phyloP scores from a whole-genome alignment of 1,284 basidiomycete genomes.

The Porogramme epimiltina region DNA sequence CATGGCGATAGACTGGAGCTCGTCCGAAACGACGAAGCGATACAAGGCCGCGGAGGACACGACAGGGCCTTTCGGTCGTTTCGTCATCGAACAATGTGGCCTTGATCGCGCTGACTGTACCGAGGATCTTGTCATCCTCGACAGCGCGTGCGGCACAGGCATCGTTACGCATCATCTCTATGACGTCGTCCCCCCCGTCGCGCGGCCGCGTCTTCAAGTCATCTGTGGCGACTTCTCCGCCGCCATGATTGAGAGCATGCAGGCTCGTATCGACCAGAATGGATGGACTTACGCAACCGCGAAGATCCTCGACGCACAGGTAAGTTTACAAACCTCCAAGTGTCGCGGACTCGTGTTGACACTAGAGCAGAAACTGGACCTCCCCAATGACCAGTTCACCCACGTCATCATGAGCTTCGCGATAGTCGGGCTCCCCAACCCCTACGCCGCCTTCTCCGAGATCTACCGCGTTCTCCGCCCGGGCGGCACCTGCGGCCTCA shows the following conservation, averaged over 20 bases:
- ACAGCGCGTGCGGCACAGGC: slow-evolving; percentile 13
- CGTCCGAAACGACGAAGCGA: neutral
- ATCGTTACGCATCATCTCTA: slow-evolving; percentile 7
- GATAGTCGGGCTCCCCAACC: neutral
- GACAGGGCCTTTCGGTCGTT: slow-evolving; percentile 6
- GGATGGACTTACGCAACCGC: slow-evolving; percentile 1
- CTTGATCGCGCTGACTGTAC: slow-evolving; percentile 7
- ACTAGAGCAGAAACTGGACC: slow-evolving; percentile 7
- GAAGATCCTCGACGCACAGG: slow-evolving; percentile 8
- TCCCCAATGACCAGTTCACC: slow-evolving; percentile 7
- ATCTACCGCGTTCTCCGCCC: slow-evolving; percentile 1
- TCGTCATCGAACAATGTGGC: slow-evolving; percentile 7
- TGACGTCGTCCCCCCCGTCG: neutral
- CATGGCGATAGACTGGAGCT: slow-evolving; percentile 6
- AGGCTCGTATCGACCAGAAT: slow-evolving; percentile 6
- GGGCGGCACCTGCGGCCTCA: neutral
- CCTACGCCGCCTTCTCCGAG: neutral
- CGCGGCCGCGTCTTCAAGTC: neutral
- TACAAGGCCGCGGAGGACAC: slow-evolving; percentile 1
- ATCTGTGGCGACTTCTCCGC: slow-evolving; percentile 10
- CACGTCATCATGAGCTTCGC: slow-evolving; percentile 6
- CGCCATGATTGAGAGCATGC: slow-evolving; percentile 4
- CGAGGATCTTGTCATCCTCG: slow-evolving; percentile 7
- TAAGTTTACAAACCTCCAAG: neutral
- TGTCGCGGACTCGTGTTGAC: neutral